A percentile compares a stretch with the other conserved stretches of the same genome.
These are phyloP conservation scores for Astrocystis sublimbata DNA, from an alignment of 495 filamentous ascomycete species.

Conservation along the genomic window DNA sequence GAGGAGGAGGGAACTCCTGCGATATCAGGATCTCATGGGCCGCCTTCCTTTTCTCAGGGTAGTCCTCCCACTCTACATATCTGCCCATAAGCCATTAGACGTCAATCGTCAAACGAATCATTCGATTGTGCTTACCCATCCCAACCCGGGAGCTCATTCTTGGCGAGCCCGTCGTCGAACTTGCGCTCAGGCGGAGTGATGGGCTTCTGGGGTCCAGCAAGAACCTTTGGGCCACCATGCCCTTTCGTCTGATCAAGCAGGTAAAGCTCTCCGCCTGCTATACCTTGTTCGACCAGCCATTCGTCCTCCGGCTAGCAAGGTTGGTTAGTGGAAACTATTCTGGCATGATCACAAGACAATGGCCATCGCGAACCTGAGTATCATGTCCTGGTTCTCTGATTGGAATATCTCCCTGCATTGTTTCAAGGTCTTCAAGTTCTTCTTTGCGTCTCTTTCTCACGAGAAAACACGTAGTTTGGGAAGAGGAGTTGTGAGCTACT, in stretches of 20 bases:
- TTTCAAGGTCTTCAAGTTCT: neutral
- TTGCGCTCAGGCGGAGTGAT: slow-evolving; percentile 5
- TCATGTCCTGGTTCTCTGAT: slow-evolving; percentile 20
- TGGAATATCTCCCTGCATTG: slow-evolving; percentile 28
- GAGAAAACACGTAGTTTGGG: neutral
- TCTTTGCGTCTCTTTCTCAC: neutral
- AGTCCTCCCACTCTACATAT: slow-evolving; percentile 70
- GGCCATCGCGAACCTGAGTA: slow-evolving; percentile 19
- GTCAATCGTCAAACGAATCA: neutral
- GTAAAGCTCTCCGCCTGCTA: slow-evolving; percentile 47
- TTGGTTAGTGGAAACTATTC: neutral
- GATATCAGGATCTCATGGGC: slow-evolving; percentile 58
- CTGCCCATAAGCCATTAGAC: slow-evolving; percentile 16
- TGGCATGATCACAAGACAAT: neutral
- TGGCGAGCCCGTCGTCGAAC: slow-evolving; percentile 17
- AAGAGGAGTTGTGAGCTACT: neutral
- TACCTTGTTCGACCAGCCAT: slow-evolving; percentile 57
- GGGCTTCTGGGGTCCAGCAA: slow-evolving; percentile 24
- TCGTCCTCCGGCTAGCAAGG: slow-evolving; percentile 47
- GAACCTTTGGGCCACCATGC: slow-evolving; percentile 29
- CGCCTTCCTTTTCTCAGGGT: slow-evolving; percentile 62
- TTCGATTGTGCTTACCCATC: slow-evolving; percentile 23
- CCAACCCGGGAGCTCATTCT: slow-evolving; percentile 28
- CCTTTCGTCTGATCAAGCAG: slow-evolving; percentile 47
- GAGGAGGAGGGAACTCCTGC: slow-evolving; percentile 57